These are phyloP conservation scores for Camelina laxa DNA, from an alignment of 345 rosid genomes.

Conservation along the genomic window DNA sequence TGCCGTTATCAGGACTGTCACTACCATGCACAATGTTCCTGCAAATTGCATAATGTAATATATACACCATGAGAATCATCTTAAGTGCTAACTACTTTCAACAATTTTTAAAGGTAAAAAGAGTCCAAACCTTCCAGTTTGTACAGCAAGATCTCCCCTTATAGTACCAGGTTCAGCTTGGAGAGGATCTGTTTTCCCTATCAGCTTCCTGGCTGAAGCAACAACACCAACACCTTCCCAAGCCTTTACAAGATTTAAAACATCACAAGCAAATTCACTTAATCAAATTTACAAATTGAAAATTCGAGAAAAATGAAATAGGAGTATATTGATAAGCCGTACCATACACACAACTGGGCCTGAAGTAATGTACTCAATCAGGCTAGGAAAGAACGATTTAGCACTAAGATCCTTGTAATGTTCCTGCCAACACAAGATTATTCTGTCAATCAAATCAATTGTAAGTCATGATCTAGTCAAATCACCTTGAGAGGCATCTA, in stretches of 20 bases:
- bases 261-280: slow-evolving; percentile 15
- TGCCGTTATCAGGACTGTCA: slow-evolving; percentile 95
- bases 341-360: slow-evolving; percentile 99
- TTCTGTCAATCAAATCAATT: neutral
- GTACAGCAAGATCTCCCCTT: slow-evolving; percentile 94
- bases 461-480: neutral
- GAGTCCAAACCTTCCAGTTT: slow-evolving; percentile 87
- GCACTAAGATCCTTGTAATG: slow-evolving; percentile 91
- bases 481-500: neutral
- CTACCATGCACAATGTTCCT: slow-evolving; percentile 98
- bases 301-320: neutral
- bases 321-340: slow-evolving; percentile 23
- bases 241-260: slow-evolving; percentile 53
- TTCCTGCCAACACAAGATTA: slow-evolving; percentile 53
- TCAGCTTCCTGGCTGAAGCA: slow-evolving; percentile 90
- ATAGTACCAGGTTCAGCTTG: slow-evolving; percentile 98
- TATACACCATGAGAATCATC: slow-evolving; percentile 25
- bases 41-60: slow-evolving; percentile 41
- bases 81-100: neutral
- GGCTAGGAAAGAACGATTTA: slow-evolving; percentile 82
- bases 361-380: slow-evolving; percentile 85
- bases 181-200: slow-evolving; percentile 94
- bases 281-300: neutral
- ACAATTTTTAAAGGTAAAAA: neutral
- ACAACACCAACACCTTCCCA: slow-evolving; percentile 99